These are phyloP conservation scores for Hypomyces rosellus DNA, from an alignment of 2,329 filamentous ascomycete species.

Conservation along the genomic window DNA sequence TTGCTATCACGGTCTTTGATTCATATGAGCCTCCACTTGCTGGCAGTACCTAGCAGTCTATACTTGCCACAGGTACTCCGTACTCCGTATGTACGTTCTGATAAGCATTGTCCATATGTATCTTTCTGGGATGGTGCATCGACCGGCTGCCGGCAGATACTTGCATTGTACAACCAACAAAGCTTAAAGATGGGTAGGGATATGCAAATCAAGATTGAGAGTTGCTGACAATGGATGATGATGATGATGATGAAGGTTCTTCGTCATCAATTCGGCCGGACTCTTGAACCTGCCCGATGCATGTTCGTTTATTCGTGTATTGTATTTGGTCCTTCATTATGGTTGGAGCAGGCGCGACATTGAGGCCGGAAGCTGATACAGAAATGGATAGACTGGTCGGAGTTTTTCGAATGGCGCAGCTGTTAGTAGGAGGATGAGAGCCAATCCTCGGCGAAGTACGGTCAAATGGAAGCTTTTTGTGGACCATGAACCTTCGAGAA, in stretches of 20 bases:
- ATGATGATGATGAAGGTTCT: too few species aligned
- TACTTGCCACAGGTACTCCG: neutral
- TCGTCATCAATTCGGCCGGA: neutral
- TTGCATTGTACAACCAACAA: neutral
- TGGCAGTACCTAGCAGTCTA: too few species aligned
- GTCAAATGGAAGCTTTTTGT: constrained; percentile 6
- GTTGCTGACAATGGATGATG: too few species aligned
- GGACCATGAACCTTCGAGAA: constrained; percentile 16
- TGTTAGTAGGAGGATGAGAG: constrained; percentile 3
- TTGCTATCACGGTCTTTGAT: too few species aligned
- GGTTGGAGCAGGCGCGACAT: constrained; percentile 10
- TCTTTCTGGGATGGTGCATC: neutral
- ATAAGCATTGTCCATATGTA: too few species aligned
- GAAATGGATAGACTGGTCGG: constrained; percentile 4
- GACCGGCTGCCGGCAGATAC: constrained; percentile 9
- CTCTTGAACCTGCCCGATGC: neutral
- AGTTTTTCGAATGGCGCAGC: neutral
- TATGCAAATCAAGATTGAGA: too few species aligned
- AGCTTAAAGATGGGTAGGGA: too few species aligned
- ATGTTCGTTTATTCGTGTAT: constrained; percentile 1
- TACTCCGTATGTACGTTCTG: too few species aligned
- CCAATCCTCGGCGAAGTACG: constrained; percentile 6
- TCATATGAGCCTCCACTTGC: too few species aligned
- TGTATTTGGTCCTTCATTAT: constrained; percentile 2
- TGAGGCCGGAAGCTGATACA: constrained; percentile 8